Base-by-base conservation (phyloP, 2,329 filamentous ascomycete species). In the Hypoxylon sp. region DNA sequence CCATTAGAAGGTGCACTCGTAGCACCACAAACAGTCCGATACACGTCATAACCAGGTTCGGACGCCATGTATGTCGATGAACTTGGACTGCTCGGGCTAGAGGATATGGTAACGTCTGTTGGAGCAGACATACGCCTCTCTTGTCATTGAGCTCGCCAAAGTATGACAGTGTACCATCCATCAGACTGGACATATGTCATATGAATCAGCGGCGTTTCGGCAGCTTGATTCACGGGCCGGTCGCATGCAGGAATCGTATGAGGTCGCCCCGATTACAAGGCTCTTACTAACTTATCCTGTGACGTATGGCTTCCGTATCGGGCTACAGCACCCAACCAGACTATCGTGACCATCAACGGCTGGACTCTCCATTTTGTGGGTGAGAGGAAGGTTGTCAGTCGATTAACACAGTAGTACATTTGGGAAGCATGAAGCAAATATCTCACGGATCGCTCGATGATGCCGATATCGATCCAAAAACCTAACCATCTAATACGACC, bases 231-330 rank as follows among this genome's bases (percentile, higher is more conserved):
- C 15, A 21, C 50, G n/a, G 39, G 31, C 10, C 10, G 17, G n/a
- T 50, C 19, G 31, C 19, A 39, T 32, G 21, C 31, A 55, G 48
- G 46, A 29, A 54, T 19, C 8, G 44, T 39, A 60, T 64, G 58
- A 63, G 54, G 54, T 61, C 55, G 66, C 51, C 21, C 50, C 19
- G 27, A 31, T 19, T 44, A 11, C n/a, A 29, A 51, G 32, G 19
- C 39, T 31, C 19, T 69, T 51, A 53, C 17, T 69, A 56, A 46
- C 39, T 24, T 17, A 27, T 46, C 44, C 32, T 51, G 60, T 69
- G 67, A 69, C 67, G 64, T 69, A 67, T 29, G 17, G 21, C 48
- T 64, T 64, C 63, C 56, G 27, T 21, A 62, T 59, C 35, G 46
- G 56, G 60, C 42, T 24, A 55, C 32, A 47, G 32, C 35, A 21